Conservation (phyloP, 2,329 filamentous ascomycete genomes). For the Aspergillus aculeatus region DNA sequence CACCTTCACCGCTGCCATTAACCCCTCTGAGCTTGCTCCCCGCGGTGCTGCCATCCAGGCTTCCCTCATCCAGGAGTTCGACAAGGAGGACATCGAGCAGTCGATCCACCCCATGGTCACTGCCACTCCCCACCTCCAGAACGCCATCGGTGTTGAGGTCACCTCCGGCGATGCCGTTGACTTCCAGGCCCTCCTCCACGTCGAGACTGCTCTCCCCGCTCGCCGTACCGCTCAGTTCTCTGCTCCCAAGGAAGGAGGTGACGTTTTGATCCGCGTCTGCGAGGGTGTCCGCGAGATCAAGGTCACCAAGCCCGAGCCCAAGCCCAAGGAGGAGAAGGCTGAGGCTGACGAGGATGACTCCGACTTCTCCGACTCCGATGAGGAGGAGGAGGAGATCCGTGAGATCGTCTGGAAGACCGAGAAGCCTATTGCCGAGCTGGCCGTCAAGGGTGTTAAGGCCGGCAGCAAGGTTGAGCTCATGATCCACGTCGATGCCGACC, state of each 20-base stretch:
- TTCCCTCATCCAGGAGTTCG: constrained; percentile 90
- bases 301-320: constrained; percentile 81
- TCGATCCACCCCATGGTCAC: constrained; percentile 94
- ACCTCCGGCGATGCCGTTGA: constrained; percentile 60
- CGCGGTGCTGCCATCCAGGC: constrained; percentile 95
- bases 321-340: constrained; percentile 61
- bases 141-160: constrained; percentile 83
- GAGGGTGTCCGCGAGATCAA: constrained; percentile 92
- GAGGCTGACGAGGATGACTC: constrained; percentile 60
- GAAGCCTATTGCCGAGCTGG: constrained; percentile 77
- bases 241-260: constrained; percentile 75
- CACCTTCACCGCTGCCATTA: constrained; percentile 74
- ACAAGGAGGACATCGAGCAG: constrained; percentile 89
- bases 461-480: constrained; percentile 89
- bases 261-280: constrained; percentile 82
- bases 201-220: constrained; percentile 86
- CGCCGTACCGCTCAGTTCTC: constrained; percentile 78
- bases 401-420: constrained; percentile 93
- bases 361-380: constrained; percentile 61
- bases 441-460: constrained; percentile 80
- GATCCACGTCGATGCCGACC: constrained; percentile 78
- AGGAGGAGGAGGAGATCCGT: constrained; percentile 78
- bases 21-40: constrained; percentile 86
- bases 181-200: constrained; percentile 77
- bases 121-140: constrained; percentile 83